Percentiles rank a stretch among this genome's conserved stretches.
Evolutionary conservation across 306 rosid species (phyloP).

Genomic region (Ceratonia siliqua): DNA sequence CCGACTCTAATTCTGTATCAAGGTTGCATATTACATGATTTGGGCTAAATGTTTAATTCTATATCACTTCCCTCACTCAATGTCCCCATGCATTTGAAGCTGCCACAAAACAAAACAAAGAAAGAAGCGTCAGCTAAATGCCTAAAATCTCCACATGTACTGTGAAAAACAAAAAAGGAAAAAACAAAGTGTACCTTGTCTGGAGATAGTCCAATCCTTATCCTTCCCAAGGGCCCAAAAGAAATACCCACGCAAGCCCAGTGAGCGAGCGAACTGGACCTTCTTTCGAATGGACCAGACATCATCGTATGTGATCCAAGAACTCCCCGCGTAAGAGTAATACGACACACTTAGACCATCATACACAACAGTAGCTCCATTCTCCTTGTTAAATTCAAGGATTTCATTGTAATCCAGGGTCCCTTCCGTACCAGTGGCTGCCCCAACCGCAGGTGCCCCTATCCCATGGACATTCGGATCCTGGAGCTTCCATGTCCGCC

Average conservation of each 20-base stretch:
- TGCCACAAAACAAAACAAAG: constrained; percentile 30
- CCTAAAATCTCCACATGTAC: not conserved
- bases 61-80: not conserved
- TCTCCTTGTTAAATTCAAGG: constrained; percentile 43
- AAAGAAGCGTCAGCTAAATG: not conserved
- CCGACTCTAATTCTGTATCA: not conserved
- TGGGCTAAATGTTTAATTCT: not conserved
- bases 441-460: constrained; percentile 55
- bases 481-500: constrained; percentile 62
- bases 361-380: constrained; percentile 43
- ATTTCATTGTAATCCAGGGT: constrained; percentile 48
- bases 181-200: constrained; percentile 42
- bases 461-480: constrained; percentile 45
- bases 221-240: constrained; percentile 59
- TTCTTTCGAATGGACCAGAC: constrained; percentile 44
- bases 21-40: not conserved
- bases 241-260: constrained; percentile 74
- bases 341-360: constrained; percentile 53
- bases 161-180: not conserved
- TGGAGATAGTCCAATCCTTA: constrained; percentile 14
- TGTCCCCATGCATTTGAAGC: constrained; percentile 60
- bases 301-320: constrained; percentile 86
- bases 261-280: constrained; percentile 48
- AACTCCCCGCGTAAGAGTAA: constrained; percentile 54
- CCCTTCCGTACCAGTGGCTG: constrained; percentile 54